These are phyloP conservation scores for Pleurotus eryngii DNA, from an alignment of 768 basidiomycete genomes.

Conservation along the genomic window DNA sequence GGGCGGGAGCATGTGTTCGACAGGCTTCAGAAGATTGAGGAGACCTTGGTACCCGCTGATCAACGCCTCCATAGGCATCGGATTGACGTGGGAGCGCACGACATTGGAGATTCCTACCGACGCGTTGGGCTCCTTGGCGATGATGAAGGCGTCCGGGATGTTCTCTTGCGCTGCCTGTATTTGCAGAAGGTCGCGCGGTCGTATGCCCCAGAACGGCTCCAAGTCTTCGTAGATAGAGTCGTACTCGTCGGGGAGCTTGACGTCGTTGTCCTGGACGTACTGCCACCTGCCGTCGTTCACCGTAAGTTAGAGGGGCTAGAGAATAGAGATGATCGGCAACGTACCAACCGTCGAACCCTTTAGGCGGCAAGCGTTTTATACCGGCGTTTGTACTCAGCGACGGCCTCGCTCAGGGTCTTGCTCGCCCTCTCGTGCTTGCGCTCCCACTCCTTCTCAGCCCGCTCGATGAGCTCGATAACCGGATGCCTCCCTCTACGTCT, in stretches of 20 bases:
- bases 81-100: conserved; percentile 26
- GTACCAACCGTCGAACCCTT: conserved; percentile 86
- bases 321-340: conserved; percentile 26
- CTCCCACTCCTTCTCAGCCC: conserved; percentile 67
- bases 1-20: conserved; percentile 38
- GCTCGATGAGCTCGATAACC: conserved; percentile 70
- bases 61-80: conserved; percentile 20
- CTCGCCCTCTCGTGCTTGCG: conserved; percentile 62
- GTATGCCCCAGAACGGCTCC: conserved; percentile 74
- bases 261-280: conserved; percentile 56
- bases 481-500: conserved; percentile 56
- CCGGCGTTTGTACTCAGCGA: conserved; percentile 69
- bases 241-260: conserved; percentile 83
- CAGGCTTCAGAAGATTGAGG: conserved; percentile 36
- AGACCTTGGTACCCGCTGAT: conserved; percentile 27
- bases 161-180: conserved; percentile 35
- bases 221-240: conserved; percentile 71
- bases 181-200: conserved; percentile 32
- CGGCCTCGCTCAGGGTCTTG: conserved; percentile 71
- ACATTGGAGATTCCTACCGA: conserved; percentile 11
- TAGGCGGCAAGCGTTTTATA: conserved; percentile 73
- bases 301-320: neutral
- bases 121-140: conserved; percentile 31
- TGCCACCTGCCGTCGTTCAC: conserved; percentile 30
- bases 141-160: conserved; percentile 34